Evolutionary conservation across 495 filamentous ascomycete species (phyloP).

Genomic region (Trichoderma asperelloides): DNA sequence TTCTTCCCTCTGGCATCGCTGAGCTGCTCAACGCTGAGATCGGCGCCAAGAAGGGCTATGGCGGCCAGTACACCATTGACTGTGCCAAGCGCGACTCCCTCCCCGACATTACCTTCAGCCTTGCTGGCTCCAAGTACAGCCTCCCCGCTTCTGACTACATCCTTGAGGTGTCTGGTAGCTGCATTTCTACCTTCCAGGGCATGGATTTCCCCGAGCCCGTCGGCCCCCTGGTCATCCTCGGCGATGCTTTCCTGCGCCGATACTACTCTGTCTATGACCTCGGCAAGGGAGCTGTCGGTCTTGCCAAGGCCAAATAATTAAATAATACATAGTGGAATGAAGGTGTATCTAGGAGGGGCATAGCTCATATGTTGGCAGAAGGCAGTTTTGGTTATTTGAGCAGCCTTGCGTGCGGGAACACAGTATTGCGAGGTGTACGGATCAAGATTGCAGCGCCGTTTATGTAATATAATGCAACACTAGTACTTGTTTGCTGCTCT

Average conservation of each 20-base stretch:
- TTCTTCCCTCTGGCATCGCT: conserved; percentile 82
- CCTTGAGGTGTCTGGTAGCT: conserved; percentile 87
- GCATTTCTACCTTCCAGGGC: conserved; percentile 95
- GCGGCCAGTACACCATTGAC: conserved; percentile 90
- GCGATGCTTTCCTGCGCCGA: conserved; percentile 92
- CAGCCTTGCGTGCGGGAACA: neutral
- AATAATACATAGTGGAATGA: neutral
- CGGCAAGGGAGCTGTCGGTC: conserved; percentile 71
- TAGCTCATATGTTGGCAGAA: neutral
- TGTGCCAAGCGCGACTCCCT: conserved; percentile 74
- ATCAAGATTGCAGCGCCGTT: conserved; percentile 6
- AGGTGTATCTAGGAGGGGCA: neutral
- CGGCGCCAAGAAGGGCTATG: conserved; percentile 92
- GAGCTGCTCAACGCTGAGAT: conserved; percentile 98
- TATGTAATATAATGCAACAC: conserved; percentile 4
- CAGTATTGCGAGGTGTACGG: neutral
- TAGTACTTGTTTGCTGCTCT: neutral
- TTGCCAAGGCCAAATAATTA: conserved; percentile 69
- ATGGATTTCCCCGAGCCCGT: conserved; percentile 92
- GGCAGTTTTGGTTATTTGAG: conserved; percentile 3
- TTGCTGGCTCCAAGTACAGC: conserved; percentile 82
- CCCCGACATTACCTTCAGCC: conserved; percentile 80
- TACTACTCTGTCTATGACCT: conserved; percentile 98
- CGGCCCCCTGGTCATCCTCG: conserved; percentile 90
- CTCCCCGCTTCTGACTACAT: conserved; percentile 90